Conservation (phyloP, 2,329 filamentous ascomycete species). For the Paracorniculantispora psalliotae region DNA sequence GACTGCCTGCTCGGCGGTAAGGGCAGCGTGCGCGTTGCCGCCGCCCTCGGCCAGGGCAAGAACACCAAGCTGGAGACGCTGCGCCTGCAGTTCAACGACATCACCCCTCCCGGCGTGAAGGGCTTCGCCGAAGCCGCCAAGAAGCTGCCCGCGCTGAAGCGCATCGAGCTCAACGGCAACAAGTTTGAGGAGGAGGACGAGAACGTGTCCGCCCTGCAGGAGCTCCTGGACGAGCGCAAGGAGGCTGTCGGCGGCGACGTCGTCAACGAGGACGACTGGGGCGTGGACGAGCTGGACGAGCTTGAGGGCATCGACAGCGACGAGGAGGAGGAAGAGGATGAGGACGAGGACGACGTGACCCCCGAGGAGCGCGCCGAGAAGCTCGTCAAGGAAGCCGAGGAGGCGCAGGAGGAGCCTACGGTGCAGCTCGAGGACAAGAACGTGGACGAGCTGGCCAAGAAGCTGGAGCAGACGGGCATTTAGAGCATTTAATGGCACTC, state of each 20-base stretch:
- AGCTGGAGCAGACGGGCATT: conserved; percentile 65
- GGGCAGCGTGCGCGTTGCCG: conserved; percentile 68
- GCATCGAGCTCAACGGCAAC: conserved; percentile 94
- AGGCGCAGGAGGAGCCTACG: conserved; percentile 70
- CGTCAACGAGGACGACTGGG: conserved; percentile 75
- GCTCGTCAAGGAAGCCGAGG: conserved; percentile 62
- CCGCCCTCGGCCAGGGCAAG: conserved; percentile 66
- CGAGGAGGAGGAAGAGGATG: conserved; percentile 63
- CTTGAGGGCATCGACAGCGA: conserved; percentile 72
- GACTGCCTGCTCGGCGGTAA: conserved; percentile 80
- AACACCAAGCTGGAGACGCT: conserved; percentile 78
- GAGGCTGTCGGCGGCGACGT: conserved; percentile 63
- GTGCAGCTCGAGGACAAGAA: conserved; percentile 66
- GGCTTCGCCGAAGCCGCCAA: conserved; percentile 64
- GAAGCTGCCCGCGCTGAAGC: conserved; percentile 69
- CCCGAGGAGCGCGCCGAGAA: conserved; percentile 64
- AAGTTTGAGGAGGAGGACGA: conserved; percentile 85
- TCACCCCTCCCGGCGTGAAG: conserved; percentile 70
- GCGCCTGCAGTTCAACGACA: conserved; percentile 90
- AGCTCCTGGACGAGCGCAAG: conserved; percentile 71
- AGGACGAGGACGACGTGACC: conserved; percentile 61
- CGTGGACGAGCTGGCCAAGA: conserved; percentile 74
- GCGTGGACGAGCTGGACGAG: conserved; percentile 79
- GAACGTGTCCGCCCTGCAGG: conserved; percentile 61
- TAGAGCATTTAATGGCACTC: conserved; percentile 25